Base-by-base conservation (phyloP, 164 flowering plant species). In the Platanus orientalis region DNA sequence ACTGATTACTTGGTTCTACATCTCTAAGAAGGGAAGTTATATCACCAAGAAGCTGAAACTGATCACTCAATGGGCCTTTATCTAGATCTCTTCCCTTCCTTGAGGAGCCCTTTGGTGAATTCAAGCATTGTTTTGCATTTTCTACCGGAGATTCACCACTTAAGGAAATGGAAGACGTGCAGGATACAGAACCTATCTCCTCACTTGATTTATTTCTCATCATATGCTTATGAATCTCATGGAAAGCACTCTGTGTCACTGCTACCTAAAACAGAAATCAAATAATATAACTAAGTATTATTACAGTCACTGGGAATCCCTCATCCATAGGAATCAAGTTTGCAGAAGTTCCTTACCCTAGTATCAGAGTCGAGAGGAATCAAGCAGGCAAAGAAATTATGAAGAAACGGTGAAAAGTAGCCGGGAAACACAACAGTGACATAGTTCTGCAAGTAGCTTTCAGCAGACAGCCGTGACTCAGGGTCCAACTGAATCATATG, bases 401-500 rank as follows among this genome's bases (percentile, higher is more conserved):
- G 97, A 66, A 95, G 89, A 81, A 95, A 86, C 34, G 97, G 97
- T 9, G 96, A 88, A 73, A 94, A 95, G 76, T 86, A 95, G 73
- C 69, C 67, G 2, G 97, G 99, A 62, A 95, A 92, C 47, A 85
- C 94, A 72, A 78, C 64, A n/a, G 79, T 63, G 16, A 87, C 82
- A 78, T 83, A 91, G 62, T 68, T 79, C 79, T 89, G 92, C 68
- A 95, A 74, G 81, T 95, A 95, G 72, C 78, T 78, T 64, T 92
- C 97, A 72, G 97, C 97, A 73, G 97, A 84, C 56, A 82, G 76
- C 32, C 99, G 84, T 45, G 76, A 80, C 62, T 84, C 96, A 20
- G 97, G 96, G 66, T 92, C 96, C 75, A 95, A 73, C 75, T 95
- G 99, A 76, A 95, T 89, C 99, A 95, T 95, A 76, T 95, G 99